A percentile compares a stretch with the other conserved stretches of the same genome.
phyloP scores from a whole-genome alignment of 2,329 filamentous ascomycete species.

The Neoarthrinium moseri region DNA sequence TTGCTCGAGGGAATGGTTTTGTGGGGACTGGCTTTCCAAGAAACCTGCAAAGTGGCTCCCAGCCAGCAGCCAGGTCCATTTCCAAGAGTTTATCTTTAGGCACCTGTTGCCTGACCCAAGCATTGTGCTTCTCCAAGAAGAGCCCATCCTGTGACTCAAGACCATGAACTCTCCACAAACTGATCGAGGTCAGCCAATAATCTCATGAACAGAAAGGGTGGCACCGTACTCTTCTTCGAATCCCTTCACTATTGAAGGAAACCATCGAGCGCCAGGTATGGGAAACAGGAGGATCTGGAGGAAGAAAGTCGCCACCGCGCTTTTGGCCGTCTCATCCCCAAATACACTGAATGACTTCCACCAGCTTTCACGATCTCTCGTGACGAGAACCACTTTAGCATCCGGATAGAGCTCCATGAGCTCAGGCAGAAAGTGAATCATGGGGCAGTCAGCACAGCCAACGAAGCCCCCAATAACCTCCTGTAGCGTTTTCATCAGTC shows the following conservation, averaged over 20 bases:
- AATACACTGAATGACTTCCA: conserved; percentile 23
- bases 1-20: conserved; percentile 12
- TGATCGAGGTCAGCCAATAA: not conserved
- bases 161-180: not conserved
- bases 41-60: conserved; percentile 23
- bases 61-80: conserved; percentile 19
- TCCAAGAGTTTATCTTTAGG: conserved; percentile 15
- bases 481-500: conserved; percentile 29
- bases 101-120: conserved; percentile 5
- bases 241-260: not conserved
- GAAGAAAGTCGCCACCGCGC: not conserved
- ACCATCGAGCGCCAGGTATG: conserved; percentile 12
- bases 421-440: conserved; percentile 38
- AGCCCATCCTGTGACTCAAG: not conserved
- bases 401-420: conserved; percentile 46
- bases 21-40: conserved; percentile 16
- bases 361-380: conserved; percentile 32
- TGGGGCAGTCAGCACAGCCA: conserved; percentile 42
- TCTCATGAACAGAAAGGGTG: not conserved
- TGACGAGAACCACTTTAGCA: conserved; percentile 42
- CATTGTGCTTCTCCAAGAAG: conserved; percentile 6
- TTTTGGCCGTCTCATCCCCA: not conserved
- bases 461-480: conserved; percentile 40
- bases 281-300: conserved; percentile 4
- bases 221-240: conserved; percentile 7